Evolutionary conservation across 768 basidiomycete species (phyloP).

Genomic region (Royoungia palumana): DNA sequence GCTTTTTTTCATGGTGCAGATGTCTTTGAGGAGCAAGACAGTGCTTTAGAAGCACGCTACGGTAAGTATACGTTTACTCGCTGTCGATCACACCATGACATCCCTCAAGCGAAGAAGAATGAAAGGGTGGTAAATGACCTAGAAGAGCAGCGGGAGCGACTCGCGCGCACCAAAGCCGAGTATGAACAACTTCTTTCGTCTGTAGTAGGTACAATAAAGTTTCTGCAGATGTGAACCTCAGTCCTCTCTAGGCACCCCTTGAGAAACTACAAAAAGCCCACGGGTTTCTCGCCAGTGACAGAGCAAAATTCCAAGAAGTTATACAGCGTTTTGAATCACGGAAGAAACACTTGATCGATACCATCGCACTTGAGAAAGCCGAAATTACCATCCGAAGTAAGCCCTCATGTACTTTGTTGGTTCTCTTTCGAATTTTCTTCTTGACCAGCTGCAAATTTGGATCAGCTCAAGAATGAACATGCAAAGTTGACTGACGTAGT

Average conservation of each 20-base stretch:
- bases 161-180: slow-evolving; percentile 49
- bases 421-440: slow-evolving; percentile 1
- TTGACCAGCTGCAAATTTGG: slow-evolving; percentile 54
- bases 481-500: slow-evolving; percentile 62
- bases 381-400: slow-evolving; percentile 58
- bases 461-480: slow-evolving; percentile 62
- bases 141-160: slow-evolving; percentile 49
- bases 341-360: slow-evolving; percentile 63
- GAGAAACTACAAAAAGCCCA: slow-evolving; percentile 61
- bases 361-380: slow-evolving; percentile 63
- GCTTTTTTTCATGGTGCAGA: slow-evolving; percentile 67
- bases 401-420: slow-evolving; percentile 7
- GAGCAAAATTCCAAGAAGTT: slow-evolving; percentile 75
- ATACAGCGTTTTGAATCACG: slow-evolving; percentile 66
- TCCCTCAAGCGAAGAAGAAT: slow-evolving; percentile 59
- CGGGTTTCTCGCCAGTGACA: slow-evolving; percentile 64
- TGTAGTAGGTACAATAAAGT: slow-evolving; percentile 41
- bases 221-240: not conserved
- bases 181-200: slow-evolving; percentile 57
- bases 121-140: slow-evolving; percentile 63
- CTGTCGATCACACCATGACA: not conserved
- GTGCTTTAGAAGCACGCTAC: slow-evolving; percentile 71
- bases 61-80: slow-evolving; percentile 40
- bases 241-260: slow-evolving; percentile 51
- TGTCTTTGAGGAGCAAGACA: slow-evolving; percentile 66